These are phyloP conservation scores for Vitis riparia DNA, from an alignment of 164 flowering plant species.

Conservation along the genomic window DNA sequence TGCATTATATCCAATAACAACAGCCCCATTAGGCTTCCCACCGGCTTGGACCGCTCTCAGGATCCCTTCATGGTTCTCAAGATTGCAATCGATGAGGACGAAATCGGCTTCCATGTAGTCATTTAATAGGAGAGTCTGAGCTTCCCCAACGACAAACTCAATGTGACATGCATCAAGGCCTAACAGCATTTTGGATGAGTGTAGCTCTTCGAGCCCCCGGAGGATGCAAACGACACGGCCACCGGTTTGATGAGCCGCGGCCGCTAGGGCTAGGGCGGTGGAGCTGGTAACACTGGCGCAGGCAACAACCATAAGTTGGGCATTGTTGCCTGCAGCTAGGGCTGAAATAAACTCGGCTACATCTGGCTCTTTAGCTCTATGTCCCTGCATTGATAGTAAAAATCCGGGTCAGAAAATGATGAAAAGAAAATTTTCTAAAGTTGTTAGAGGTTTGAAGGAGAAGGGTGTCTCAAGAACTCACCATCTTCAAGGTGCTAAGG, in stretches of 20 bases:
- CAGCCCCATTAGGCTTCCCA: constrained; percentile 22
- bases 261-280: constrained; percentile 54
- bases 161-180: constrained; percentile 31
- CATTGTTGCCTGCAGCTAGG: constrained; percentile 77
- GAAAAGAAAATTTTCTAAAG: no score
- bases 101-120: constrained; percentile 59
- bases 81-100: constrained; percentile 65
- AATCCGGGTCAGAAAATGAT: not conserved
- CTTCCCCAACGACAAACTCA: constrained; percentile 64
- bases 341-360: constrained; percentile 78
- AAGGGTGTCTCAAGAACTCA: constrained; percentile 15
- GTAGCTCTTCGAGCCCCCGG: constrained; percentile 31
- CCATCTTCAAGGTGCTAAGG: constrained; percentile 80
- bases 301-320: constrained; percentile 63
- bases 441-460: not conserved
- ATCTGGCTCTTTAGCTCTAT: constrained; percentile 60
- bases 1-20: constrained; percentile 73
- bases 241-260: constrained; percentile 76
- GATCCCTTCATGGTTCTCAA: constrained; percentile 48
- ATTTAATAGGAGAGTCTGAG: constrained; percentile 33
- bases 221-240: constrained; percentile 71
- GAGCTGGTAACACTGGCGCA: constrained; percentile 44
- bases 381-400: constrained; percentile 44
- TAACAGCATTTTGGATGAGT: constrained; percentile 31
- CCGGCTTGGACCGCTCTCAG: constrained; percentile 32